A percentile compares a stretch with the other conserved stretches of the same genome.
These are phyloP conservation scores for Stylosanthes scabra DNA, from an alignment of 331 rosid genomes.

Conservation along the genomic window DNA sequence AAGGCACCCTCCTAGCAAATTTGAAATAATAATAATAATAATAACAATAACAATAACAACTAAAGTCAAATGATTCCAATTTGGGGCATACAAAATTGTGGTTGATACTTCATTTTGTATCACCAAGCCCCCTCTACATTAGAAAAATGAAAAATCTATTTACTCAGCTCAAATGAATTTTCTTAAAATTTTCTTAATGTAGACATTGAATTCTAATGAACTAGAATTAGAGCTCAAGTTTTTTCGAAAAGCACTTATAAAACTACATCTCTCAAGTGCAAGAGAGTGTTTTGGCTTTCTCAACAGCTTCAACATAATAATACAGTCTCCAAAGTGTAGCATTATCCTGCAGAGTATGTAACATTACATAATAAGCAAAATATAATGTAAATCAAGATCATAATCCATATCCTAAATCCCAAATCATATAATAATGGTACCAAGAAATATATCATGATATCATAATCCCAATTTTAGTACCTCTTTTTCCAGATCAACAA, in stretches of 20 bases:
- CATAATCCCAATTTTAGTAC: slow-evolving; percentile 41
- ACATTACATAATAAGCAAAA: slow-evolving; percentile 30
- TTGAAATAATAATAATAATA: too few relatives aligned
- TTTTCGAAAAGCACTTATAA: slow-evolving; percentile 19
- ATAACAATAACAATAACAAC: too few relatives aligned
- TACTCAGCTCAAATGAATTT: neutral
- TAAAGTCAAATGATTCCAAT: slow-evolving; percentile 8
- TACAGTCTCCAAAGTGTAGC: slow-evolving; percentile 82
- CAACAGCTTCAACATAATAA: slow-evolving; percentile 73
- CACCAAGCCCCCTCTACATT: neutral
- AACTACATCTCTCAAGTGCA: slow-evolving; percentile 36
- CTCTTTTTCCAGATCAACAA: slow-evolving; percentile 78
- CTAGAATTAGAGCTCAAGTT: neutral
- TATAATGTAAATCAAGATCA: slow-evolving; percentile 17
- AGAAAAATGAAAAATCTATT: slow-evolving; percentile 1
- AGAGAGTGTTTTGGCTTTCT: slow-evolving; percentile 67
- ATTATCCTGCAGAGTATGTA: slow-evolving; percentile 58
- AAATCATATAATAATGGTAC: slow-evolving; percentile 1
- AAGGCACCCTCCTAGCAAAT: too few relatives aligned
- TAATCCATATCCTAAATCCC: neutral
- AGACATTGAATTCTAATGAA: slow-evolving; percentile 4
- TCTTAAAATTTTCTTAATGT: too few relatives aligned
- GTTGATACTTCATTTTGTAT: neutral
- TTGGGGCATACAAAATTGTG: neutral
- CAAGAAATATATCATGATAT: neutral